phyloP scores from a whole-genome alignment of 225 moss, liverwort and hornwort species.

The Marchantia polymorpha region DNA sequence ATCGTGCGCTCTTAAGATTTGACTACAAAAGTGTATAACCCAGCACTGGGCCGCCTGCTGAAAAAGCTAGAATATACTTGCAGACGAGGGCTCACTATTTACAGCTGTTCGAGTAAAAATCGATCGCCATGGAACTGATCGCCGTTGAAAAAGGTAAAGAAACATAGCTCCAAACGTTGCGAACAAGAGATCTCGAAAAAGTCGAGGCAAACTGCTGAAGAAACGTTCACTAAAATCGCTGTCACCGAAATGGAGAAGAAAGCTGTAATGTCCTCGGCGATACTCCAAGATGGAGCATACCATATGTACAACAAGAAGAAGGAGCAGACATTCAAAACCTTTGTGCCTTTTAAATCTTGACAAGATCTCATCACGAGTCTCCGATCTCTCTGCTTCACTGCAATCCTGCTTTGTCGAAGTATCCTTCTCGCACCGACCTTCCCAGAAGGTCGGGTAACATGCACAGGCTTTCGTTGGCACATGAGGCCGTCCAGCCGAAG shows the following conservation, averaged over 20 bases:
- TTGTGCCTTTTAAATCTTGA: too few species aligned
- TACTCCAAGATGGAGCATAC: neutral
- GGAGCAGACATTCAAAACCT: neutral
- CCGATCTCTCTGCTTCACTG: neutral
- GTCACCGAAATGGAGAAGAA: neutral
- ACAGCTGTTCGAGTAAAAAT: neutral
- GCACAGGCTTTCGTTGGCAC: constrained; percentile 33
- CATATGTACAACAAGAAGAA: too few species aligned
- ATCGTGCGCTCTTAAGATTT: neutral
- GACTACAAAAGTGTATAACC: neutral
- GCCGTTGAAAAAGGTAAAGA: neutral
- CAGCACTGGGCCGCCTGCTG: neutral
- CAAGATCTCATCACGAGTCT: neutral
- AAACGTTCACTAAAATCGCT: neutral
- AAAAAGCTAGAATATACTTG: neutral
- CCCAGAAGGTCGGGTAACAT: constrained; percentile 29
- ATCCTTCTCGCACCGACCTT: neutral
- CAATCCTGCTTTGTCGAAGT: neutral
- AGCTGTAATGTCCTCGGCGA: neutral
- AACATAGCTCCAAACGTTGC: neutral
- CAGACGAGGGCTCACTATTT: neutral
- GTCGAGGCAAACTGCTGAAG: neutral
- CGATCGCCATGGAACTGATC: neutral
- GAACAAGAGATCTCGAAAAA: constrained; percentile 1
- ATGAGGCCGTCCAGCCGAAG: constrained; percentile 23